Conservation (phyloP, 306 rosid genomes). For the Echinosophora koreensis region DNA sequence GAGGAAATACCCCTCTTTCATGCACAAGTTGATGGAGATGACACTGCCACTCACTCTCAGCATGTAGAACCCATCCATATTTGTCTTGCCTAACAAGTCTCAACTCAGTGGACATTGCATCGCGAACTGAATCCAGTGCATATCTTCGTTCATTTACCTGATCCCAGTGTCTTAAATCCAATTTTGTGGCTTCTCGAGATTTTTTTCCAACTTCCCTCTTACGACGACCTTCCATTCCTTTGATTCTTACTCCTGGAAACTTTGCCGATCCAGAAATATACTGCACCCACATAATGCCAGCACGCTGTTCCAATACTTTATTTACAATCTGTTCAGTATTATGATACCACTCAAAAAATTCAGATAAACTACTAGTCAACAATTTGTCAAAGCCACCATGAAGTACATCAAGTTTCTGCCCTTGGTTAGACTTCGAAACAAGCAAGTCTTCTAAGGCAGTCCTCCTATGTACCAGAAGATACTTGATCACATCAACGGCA, state of each 20-base stretch:
- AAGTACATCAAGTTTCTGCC: slow-evolving; percentile 81
- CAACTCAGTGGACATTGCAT: slow-evolving; percentile 93
- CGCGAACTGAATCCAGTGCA: slow-evolving; percentile 95
- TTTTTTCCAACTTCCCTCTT: slow-evolving; percentile 92
- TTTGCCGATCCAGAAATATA: slow-evolving; percentile 88
- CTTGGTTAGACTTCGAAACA: slow-evolving; percentile 88
- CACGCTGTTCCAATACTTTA: slow-evolving; percentile 92
- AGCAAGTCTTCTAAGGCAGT: slow-evolving; percentile 88
- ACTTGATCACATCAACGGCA: slow-evolving; percentile 87
- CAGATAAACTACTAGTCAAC: slow-evolving; percentile 76
- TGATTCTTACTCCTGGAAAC: slow-evolving; percentile 97
- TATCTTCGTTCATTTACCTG: slow-evolving; percentile 93
- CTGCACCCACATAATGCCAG: slow-evolving; percentile 95
- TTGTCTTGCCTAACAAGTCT: slow-evolving; percentile 99
- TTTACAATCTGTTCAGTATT: slow-evolving; percentile 71
- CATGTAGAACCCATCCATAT: slow-evolving; percentile 99
- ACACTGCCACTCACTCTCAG: slow-evolving; percentile 99
- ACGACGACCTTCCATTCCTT: slow-evolving; percentile 94
- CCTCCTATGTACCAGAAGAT: slow-evolving; percentile 95
- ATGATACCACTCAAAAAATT: slow-evolving; percentile 90
- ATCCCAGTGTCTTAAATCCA: slow-evolving; percentile 93
- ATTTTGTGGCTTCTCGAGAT: slow-evolving; percentile 80
- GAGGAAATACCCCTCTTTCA: slow-evolving; percentile 91
- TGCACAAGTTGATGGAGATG: slow-evolving; percentile 97
- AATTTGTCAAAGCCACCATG: slow-evolving; percentile 95